A percentile compares a stretch with the other conserved stretches of the same genome.
Evolutionary conservation across 2,329 filamentous ascomycete genomes (phyloP).

Genomic region (Fusarium albosuccineum): DNA sequence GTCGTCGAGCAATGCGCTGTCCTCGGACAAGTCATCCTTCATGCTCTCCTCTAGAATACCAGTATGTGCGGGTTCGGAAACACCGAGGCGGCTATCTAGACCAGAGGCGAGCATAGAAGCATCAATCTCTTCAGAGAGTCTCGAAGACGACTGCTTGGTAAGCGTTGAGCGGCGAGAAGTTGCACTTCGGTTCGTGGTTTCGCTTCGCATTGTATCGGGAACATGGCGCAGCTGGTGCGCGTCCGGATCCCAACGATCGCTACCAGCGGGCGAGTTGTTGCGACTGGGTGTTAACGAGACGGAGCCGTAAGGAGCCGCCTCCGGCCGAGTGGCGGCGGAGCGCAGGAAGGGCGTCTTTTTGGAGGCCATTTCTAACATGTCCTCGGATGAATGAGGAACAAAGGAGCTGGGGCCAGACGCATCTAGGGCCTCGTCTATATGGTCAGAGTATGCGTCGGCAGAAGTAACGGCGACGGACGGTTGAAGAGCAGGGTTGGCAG

Average conservation of each 20-base stretch:
- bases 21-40: conserved; percentile 55
- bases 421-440: conserved; percentile 41
- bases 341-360: conserved; percentile 55
- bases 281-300: conserved; percentile 53
- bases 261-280: conserved; percentile 53
- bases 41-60: conserved; percentile 60
- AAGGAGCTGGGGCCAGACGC: conserved; percentile 42
- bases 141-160: conserved; percentile 51
- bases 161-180: conserved; percentile 50
- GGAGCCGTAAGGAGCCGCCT: conserved; percentile 55
- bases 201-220: conserved; percentile 51
- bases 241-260: conserved; percentile 49
- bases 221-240: conserved; percentile 52
- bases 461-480: conserved; percentile 9
- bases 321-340: conserved; percentile 46
- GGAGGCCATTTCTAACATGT: conserved; percentile 50
- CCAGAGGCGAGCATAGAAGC: conserved; percentile 65
- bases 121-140: conserved; percentile 64
- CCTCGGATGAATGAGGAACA: conserved; percentile 31
- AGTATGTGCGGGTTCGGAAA: conserved; percentile 62
- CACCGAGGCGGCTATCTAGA: conserved; percentile 65
- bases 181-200: conserved; percentile 46
- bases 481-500: conserved; percentile 10
- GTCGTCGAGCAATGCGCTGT: conserved; percentile 53
- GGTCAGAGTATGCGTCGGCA: conserved; percentile 12